These are phyloP conservation scores for Aspergillus thermomutatus DNA, from an alignment of 2,329 filamentous ascomycete genomes.

Conservation along the genomic window DNA sequence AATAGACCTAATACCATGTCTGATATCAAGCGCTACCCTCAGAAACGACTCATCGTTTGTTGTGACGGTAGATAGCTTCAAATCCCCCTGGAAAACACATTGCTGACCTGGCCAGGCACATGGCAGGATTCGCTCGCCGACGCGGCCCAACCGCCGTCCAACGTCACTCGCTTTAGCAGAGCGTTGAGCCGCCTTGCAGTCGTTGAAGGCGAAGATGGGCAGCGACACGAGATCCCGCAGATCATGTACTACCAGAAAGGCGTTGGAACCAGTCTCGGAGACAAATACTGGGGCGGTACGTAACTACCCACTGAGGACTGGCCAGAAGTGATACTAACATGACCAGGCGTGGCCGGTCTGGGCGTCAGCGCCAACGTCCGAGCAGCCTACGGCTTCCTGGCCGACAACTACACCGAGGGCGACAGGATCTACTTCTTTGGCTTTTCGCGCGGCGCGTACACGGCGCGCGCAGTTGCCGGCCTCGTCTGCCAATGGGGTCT, in stretches of 20 bases:
- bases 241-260: slow-evolving; percentile 43
- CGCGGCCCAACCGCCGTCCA: slow-evolving; percentile 31
- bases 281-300: slow-evolving; percentile 19
- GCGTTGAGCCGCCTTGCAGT: slow-evolving; percentile 31
- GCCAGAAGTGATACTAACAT: neutral
- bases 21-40: neutral
- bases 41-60: slow-evolving; percentile 33
- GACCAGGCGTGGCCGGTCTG: slow-evolving; percentile 13
- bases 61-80: slow-evolving; percentile 27
- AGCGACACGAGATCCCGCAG: slow-evolving; percentile 26
- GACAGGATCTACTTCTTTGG: slow-evolving; percentile 51
- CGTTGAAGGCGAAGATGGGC: slow-evolving; percentile 20
- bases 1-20: neutral
- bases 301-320: neutral
- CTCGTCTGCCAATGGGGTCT: slow-evolving; percentile 47
- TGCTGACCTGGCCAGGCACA: slow-evolving; percentile 16
- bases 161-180: slow-evolving; percentile 38
- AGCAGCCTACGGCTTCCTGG: slow-evolving; percentile 44
- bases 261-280: slow-evolving; percentile 30
- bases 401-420: slow-evolving; percentile 52
- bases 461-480: slow-evolving; percentile 45
- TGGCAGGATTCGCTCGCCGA: slow-evolving; percentile 31
- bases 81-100: neutral
- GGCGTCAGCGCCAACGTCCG: slow-evolving; percentile 24
- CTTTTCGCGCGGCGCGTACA: slow-evolving; percentile 48